Percentiles rank a stretch among this genome's conserved stretches.
Evolutionary conservation across 495 filamentous ascomycete species (phyloP).

Genomic region (Hypomontagnella monticulosa): DNA sequence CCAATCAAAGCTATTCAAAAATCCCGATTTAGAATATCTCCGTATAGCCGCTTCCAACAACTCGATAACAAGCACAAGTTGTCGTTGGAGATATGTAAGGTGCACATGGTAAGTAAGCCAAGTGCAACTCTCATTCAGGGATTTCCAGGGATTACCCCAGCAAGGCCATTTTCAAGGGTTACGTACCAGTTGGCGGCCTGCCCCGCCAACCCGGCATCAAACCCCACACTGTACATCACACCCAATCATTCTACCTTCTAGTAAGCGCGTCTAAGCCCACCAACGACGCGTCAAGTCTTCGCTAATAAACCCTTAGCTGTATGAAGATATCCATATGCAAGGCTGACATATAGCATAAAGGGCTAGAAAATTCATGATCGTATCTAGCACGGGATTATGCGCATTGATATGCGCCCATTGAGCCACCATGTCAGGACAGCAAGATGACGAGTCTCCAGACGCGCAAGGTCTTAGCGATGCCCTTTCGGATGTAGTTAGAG

Average conservation of each 20-base stretch:
- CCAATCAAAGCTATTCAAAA: slow-evolving; percentile 17
- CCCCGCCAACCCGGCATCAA: not conserved
- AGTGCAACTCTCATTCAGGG: too few species aligned
- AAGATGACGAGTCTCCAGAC: slow-evolving; percentile 7
- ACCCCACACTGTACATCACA: slow-evolving; percentile 5
- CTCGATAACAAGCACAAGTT: not conserved
- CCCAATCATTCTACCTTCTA: slow-evolving; percentile 22
- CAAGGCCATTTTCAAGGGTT: too few species aligned
- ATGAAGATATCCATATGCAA: slow-evolving; percentile 14
- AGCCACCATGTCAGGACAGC: slow-evolving; percentile 25
- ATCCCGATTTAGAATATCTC: slow-evolving; percentile 13
- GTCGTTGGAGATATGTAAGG: not conserved
- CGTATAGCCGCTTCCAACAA: slow-evolving; percentile 11
- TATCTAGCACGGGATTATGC: not conserved
- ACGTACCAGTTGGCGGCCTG: too few species aligned
- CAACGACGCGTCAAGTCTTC: slow-evolving; percentile 21
- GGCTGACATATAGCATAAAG: slow-evolving; percentile 9
- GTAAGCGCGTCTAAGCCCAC: slow-evolving; percentile 21
- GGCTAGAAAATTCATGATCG: not conserved
- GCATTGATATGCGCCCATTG: not conserved
- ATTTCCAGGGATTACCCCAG: too few species aligned
- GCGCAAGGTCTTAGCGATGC: slow-evolving; percentile 24
- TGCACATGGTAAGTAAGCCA: too few species aligned
- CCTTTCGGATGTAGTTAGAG: slow-evolving; percentile 39
- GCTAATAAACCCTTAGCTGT: not conserved